Percentiles rank a stretch among this genome's conserved stretches.
These are phyloP conservation scores for Diaporthe ilicicola DNA, from an alignment of 2,329 filamentous ascomycete genomes.

Conservation along the genomic window DNA sequence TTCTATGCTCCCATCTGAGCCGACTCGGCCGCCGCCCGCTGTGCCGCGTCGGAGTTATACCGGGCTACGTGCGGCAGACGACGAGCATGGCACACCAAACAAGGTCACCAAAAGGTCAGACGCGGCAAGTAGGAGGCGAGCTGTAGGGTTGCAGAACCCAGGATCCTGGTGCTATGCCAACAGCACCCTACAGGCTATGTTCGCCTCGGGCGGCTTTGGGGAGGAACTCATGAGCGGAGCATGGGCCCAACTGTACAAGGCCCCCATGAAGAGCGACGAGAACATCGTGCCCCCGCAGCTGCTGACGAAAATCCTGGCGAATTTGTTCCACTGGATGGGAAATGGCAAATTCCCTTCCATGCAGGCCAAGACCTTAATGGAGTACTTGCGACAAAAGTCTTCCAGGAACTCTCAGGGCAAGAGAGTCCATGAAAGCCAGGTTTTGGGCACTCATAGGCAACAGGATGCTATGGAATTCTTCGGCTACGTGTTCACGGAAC, in stretches of 20 bases:
- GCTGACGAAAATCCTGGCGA: constrained; percentile 67
- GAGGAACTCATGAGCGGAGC: constrained; percentile 66
- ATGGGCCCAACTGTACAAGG: constrained; percentile 71
- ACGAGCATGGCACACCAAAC: constrained; percentile 52
- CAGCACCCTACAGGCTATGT: constrained; percentile 84
- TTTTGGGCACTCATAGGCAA: constrained; percentile 77
- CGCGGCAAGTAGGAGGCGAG: constrained; percentile 60
- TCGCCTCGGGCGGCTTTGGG: constrained; percentile 75
- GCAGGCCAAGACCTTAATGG: constrained; percentile 65
- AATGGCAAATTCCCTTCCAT: constrained; percentile 59
- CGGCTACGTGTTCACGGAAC: constrained; percentile 79
- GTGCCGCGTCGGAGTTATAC: constrained; percentile 79
- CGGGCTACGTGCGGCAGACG: constrained; percentile 64
- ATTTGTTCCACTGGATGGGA: constrained; percentile 65
- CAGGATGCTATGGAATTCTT: constrained; percentile 95
- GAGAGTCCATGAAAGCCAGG: constrained; percentile 42
- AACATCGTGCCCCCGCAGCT: constrained; percentile 63
- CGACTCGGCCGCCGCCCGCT: constrained; percentile 73
- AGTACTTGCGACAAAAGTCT: constrained; percentile 70
- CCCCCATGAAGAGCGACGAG: constrained; percentile 70
- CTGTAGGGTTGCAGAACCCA: constrained; percentile 78
- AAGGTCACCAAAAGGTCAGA: constrained; percentile 49
- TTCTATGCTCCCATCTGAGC: constrained; percentile 63
- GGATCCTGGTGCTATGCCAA: constrained; percentile 92
- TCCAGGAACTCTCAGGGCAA: constrained; percentile 40